Evolutionary conservation across 495 filamentous ascomycete species (phyloP).

Genomic region (Letharia lupina): DNA sequence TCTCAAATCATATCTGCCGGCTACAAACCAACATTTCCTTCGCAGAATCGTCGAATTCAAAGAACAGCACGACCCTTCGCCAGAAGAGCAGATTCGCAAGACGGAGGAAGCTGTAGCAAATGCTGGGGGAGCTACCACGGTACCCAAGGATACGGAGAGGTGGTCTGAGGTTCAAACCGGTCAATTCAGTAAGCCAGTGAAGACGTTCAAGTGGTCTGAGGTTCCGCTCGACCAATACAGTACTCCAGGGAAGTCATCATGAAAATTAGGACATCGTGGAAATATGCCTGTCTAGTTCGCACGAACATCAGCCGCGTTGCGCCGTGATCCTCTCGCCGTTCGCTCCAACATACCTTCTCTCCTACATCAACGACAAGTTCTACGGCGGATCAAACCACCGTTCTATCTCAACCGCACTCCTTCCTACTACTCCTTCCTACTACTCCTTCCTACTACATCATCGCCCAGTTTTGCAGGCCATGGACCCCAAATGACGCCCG

Average conservation of each 20-base stretch:
- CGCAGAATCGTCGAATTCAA: slow-evolving; percentile 6
- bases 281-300: neutral
- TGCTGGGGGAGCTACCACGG: slow-evolving; percentile 18
- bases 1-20: neutral
- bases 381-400: too few species aligned
- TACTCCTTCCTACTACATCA: too few species aligned
- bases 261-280: neutral
- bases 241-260: slow-evolving; percentile 10
- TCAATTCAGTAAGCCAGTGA: slow-evolving; percentile 13
- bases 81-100: slow-evolving; percentile 15
- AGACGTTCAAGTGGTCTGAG: slow-evolving; percentile 1
- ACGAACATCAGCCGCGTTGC: neutral
- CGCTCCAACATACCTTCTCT: too few species aligned
- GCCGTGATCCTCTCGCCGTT: neutral
- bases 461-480: too few species aligned
- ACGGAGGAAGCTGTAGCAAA: slow-evolving; percentile 18
- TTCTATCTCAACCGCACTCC: too few species aligned
- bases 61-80: slow-evolving; percentile 4
- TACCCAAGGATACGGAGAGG: slow-evolving; percentile 15
- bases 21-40: neutral
- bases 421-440: too few species aligned
- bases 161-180: slow-evolving; percentile 8
- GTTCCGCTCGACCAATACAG: slow-evolving; percentile 12
- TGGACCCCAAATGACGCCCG: too few species aligned
- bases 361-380: too few species aligned